Percentiles rank a stretch among this genome's conserved stretches.
phyloP scores from a whole-genome alignment of 768 basidiomycete genomes.

The Hortiboletus flavorubellus region DNA sequence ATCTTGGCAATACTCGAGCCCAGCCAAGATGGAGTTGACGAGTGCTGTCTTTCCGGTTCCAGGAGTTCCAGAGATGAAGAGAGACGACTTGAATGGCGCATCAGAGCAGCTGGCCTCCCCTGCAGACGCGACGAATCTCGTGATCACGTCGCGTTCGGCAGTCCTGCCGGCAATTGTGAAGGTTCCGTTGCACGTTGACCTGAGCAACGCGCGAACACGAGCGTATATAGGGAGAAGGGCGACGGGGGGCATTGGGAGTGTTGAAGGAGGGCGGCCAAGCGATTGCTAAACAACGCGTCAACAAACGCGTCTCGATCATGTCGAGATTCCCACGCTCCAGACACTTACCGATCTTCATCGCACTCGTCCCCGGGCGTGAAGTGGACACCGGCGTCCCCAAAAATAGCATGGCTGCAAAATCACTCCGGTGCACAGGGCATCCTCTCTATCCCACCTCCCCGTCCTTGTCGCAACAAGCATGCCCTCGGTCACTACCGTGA shows the following conservation, averaged over 20 bases:
- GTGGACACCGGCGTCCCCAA: neutral
- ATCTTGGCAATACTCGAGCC: slow-evolving; percentile 36
- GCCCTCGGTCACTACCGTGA: slow-evolving; percentile 24
- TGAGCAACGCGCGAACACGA: slow-evolving; percentile 69
- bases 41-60: slow-evolving; percentile 92
- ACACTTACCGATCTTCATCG: no score
- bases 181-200: slow-evolving; percentile 61
- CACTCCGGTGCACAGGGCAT: neutral
- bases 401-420: neutral
- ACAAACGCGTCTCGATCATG: slow-evolving; percentile 25
- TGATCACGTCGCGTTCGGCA: slow-evolving; percentile 55
- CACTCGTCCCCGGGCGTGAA: no score
- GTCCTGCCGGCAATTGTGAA: slow-evolving; percentile 65
- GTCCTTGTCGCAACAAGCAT: slow-evolving; percentile 5
- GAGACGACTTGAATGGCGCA: slow-evolving; percentile 37
- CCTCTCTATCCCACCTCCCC: neutral
- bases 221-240: slow-evolving; percentile 44
- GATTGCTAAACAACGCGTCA: slow-evolving; percentile 36
- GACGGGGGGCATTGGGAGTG: slow-evolving; percentile 56
- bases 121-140: slow-evolving; percentile 58
- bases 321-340: slow-evolving; percentile 14
- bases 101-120: slow-evolving; percentile 27
- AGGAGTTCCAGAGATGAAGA: slow-evolving; percentile 92
- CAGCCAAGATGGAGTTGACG: slow-evolving; percentile 60
- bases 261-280: slow-evolving; percentile 44